These are phyloP conservation scores for Geotrichum histeridarum DNA, from an alignment of 1,139 yeast species.

Conservation along the genomic window DNA sequence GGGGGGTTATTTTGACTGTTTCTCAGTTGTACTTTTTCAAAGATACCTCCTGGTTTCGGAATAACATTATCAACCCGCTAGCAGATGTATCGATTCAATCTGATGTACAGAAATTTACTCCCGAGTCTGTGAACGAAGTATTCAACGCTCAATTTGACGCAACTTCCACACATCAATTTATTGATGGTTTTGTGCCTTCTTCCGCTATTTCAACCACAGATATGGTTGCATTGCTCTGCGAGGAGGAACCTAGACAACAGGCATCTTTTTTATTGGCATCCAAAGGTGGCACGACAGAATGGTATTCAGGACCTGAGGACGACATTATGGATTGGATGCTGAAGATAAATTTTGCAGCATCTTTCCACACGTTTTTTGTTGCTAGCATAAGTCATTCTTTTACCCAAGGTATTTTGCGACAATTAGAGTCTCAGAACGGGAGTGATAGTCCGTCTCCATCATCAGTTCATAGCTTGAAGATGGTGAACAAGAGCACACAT, in stretches of 20 bases:
- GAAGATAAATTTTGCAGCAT: constrained; percentile 51
- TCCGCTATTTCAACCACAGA: constrained; percentile 36
- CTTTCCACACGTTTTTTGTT: constrained; percentile 40
- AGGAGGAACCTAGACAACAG: constrained; percentile 19
- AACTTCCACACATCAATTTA: constrained; percentile 29
- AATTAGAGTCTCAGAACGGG: not conserved
- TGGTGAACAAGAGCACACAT: too few relatives aligned
- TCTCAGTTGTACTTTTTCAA: constrained; percentile 42
- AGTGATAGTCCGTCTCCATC: not conserved
- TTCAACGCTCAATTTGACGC: not conserved
- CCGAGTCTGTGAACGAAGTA: not conserved
- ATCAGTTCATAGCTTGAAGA: not conserved
- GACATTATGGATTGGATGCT: constrained; percentile 54
- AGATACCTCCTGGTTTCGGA: constrained; percentile 39
- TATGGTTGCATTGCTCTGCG: constrained; percentile 34
- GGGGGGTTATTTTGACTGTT: constrained; percentile 43
- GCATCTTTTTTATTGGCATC: constrained; percentile 33
- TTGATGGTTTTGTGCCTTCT: constrained; percentile 41
- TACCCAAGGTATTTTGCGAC: not conserved
- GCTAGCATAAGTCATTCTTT: not conserved
- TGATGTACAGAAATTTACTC: not conserved
- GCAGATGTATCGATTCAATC: not conserved
- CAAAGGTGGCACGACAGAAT: constrained; percentile 37
- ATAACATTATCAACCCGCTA: constrained; percentile 22
- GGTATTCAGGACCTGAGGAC: constrained; percentile 35